Evolutionary conservation across 768 basidiomycete genomes (phyloP), one percentile per base, ranked within the genome.

Genomic region (Macrocybe gigantea): DNA sequence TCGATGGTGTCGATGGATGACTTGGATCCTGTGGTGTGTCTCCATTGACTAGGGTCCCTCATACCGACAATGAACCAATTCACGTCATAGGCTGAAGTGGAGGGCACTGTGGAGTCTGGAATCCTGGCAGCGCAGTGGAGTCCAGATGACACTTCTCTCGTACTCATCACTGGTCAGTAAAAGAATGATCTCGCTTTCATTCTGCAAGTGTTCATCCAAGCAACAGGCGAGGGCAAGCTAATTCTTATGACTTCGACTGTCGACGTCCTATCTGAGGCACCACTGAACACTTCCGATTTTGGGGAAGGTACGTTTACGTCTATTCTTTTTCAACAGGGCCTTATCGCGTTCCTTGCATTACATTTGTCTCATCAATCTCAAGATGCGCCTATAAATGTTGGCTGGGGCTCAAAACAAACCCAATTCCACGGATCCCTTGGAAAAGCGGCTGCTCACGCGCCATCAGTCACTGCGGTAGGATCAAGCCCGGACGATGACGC

Each of bases 391-490:
- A 92, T 97, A 58, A 91, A 94, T 56, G 92, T 97, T 50, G 96
- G 96, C 11, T 99, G 96, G 96, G 96, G 96, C 36, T 88, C 89
- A 1, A 95, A 94, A 60, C 78, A 88, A 62, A 98, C 96, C 0
- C 96, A 99, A 59, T 99, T 99, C 61, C 93, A 97, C 56, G 96
- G 96, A 7, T 95, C 93, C 0, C 71, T 92, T 4, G 95, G 96
- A 12, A 97, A 97, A 63, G 68, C 78, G 1, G 87, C 88, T 15
- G 89, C 91, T 0, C 77, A 80, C 52, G 72, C 77, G 29, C 67
- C 75, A 5, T 52, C 66, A 11, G 56, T 66, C 33, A 59, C 65
- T 4, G 59, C 56, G 32, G 68, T 78, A 13, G 75, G 77, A 14
- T 67, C 72, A 6, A 83, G 80, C 53, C 82, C 83, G 2, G 80